A percentile compares a stretch with the other conserved stretches of the same genome.
phyloP scores from a whole-genome alignment of 73 alveolate species.

The Halteria grandinella region DNA sequence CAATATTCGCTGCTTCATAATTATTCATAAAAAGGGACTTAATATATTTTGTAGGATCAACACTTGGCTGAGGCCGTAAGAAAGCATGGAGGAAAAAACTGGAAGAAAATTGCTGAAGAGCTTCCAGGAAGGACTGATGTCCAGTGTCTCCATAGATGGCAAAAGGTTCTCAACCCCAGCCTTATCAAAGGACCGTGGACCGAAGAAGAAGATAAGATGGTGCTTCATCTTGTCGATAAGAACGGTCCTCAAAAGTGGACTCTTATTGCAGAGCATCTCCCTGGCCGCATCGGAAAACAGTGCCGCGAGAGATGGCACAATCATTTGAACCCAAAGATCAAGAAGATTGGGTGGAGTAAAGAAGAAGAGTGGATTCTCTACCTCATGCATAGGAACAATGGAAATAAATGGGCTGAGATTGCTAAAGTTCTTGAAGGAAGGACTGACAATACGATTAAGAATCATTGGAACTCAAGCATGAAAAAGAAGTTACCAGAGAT shows the following conservation, averaged over 20 bases:
- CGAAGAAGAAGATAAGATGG: conserved; percentile 95
- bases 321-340: conserved; percentile 96
- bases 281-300: conserved; percentile 98
- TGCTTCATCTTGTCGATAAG: conserved; percentile 91
- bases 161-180: conserved; percentile 71
- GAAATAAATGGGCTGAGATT: conserved; percentile 95
- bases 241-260: conserved; percentile 99
- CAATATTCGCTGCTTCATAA: too few species aligned
- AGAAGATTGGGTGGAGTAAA: conserved; percentile 95
- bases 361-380: conserved; percentile 98
- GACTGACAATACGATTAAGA: conserved; percentile 88
- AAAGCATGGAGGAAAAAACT: conserved; percentile 65
- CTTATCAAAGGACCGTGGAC: conserved; percentile 96
- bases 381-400: conserved; percentile 88
- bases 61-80: conserved; percentile 57
- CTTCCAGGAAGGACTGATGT: conserved; percentile 79
- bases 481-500: conserved; percentile 71
- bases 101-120: conserved; percentile 78
- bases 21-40: too few species aligned
- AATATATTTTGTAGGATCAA: too few species aligned
- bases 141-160: conserved; percentile 79
- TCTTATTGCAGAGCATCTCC: conserved; percentile 93
- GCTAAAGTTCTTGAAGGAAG: conserved; percentile 90
- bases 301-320: conserved; percentile 99
- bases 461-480: conserved; percentile 95